phyloP scores from a whole-genome alignment of 768 basidiomycete species.

The Strobilomyces dryophilus region DNA sequence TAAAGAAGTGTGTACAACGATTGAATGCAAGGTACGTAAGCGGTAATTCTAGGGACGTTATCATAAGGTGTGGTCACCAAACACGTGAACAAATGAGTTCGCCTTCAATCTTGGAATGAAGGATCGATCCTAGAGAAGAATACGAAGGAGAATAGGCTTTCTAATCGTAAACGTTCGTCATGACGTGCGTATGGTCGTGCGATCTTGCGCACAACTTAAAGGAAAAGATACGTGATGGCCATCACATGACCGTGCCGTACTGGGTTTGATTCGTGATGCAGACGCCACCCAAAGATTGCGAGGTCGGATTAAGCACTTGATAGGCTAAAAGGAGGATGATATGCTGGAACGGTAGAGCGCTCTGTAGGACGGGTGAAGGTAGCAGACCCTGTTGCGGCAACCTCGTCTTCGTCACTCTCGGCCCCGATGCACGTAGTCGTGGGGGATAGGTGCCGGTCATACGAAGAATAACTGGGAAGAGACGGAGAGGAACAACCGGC shows the following conservation, averaged over 20 bases:
- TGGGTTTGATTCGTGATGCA: constrained; percentile 16
- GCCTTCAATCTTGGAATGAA: not conserved
- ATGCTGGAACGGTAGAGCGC: constrained; percentile 1
- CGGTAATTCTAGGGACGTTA: not conserved
- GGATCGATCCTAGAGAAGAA: not conserved
- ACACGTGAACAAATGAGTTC: not conserved
- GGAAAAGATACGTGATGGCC: not conserved
- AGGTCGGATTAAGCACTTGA: constrained; percentile 6
- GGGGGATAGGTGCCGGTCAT: not conserved
- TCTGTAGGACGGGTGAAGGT: not conserved
- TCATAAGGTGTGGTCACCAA: constrained; percentile 6
- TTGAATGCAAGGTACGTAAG: not conserved
- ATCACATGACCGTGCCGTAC: constrained; percentile 3
- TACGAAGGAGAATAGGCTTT: not conserved
- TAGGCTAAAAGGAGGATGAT: constrained; percentile 15
- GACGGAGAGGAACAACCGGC: constrained; percentile 12
- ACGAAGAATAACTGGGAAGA: constrained; percentile 9
- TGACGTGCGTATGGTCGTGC: constrained; percentile 8
- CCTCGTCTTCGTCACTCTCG: not conserved
- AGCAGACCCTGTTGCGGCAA: not conserved
- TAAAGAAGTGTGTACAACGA: constrained; percentile 5
- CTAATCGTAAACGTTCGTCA: constrained; percentile 13
- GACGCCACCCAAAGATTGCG: constrained; percentile 5
- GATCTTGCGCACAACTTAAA: constrained; percentile 9
- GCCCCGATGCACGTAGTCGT: not conserved